A percentile compares a stretch with the other conserved stretches of the same genome.
phyloP scores from a whole-genome alignment of 2,329 filamentous ascomycete species.

The Pseudocercospora cruenta region DNA sequence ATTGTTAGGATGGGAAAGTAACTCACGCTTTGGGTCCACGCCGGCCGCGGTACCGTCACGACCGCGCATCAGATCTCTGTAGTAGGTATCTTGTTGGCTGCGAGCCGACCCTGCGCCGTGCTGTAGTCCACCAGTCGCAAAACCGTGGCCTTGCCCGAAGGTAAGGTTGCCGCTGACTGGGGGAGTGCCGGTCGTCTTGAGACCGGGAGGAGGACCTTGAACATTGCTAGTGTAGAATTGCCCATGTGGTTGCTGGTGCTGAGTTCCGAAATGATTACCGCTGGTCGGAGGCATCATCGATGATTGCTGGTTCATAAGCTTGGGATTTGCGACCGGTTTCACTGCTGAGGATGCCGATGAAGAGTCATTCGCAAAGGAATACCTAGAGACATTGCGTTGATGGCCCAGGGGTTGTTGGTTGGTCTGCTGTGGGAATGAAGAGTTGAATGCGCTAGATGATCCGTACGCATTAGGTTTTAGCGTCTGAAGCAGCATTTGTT shows the following conservation, averaged over 20 bases:
- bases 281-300: conserved; percentile 73
- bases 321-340: conserved; percentile 77
- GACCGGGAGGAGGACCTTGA: conserved; percentile 88
- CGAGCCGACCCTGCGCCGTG: conserved; percentile 61
- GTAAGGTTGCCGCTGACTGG: conserved; percentile 78
- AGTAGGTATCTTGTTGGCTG: conserved; percentile 33
- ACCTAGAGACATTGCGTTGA: conserved; percentile 81
- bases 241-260: conserved; percentile 58
- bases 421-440: conserved; percentile 29
- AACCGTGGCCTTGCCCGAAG: conserved; percentile 87
- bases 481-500: conserved; percentile 66
- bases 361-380: conserved; percentile 80
- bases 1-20: conserved; percentile 35
- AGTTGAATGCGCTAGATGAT: conserved; percentile 50
- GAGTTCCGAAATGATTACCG: conserved; percentile 53
- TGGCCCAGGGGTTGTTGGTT: conserved; percentile 57
- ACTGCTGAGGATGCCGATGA: conserved; percentile 64
- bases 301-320: conserved; percentile 80
- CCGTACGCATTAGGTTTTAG: conserved; percentile 50
- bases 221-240: conserved; percentile 84
- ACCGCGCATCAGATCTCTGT: conserved; percentile 29
- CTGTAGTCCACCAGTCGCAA: conserved; percentile 68
- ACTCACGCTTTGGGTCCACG: conserved; percentile 40
- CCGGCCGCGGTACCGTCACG: conserved; percentile 25
- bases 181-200: conserved; percentile 93